Conservation (phyloP, 768 basidiomycete genomes). For the Termitomyces sp. region DNA sequence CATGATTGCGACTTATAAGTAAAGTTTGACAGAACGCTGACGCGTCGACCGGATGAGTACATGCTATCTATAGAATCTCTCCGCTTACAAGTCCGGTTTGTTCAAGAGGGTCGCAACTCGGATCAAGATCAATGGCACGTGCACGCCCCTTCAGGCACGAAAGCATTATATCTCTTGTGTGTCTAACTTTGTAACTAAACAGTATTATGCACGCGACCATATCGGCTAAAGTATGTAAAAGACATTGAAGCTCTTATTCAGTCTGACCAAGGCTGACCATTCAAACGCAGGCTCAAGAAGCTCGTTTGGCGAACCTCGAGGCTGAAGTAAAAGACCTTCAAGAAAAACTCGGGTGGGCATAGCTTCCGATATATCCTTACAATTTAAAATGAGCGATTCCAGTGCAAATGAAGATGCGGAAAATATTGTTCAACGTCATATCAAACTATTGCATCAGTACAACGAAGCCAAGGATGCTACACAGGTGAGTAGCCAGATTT, state of each 20-base stretch:
- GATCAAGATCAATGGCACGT: too few species aligned
- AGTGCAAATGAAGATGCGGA: slow-evolving; percentile 22
- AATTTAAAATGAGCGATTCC: background rate
- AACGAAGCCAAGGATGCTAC: slow-evolving; percentile 83
- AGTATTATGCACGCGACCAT: slow-evolving; percentile 21
- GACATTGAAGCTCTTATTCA: background rate
- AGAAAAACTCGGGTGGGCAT: slow-evolving; percentile 21
- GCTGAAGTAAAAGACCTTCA: slow-evolving; percentile 22
- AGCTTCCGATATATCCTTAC: background rate
- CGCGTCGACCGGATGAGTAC: too few species aligned
- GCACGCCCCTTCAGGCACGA: too few species aligned
- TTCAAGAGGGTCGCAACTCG: too few species aligned
- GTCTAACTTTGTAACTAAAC: too few species aligned
- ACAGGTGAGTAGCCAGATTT: slow-evolving; percentile 41
- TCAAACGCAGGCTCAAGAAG: slow-evolving; percentile 18
- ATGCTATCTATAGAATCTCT: too few species aligned
- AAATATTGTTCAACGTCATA: slow-evolving; percentile 49
- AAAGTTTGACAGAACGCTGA: too few species aligned
- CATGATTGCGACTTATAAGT: slow-evolving; percentile 45
- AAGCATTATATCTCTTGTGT: too few species aligned
- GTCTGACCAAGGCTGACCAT: background rate
- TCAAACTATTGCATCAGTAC: slow-evolving; percentile 66
- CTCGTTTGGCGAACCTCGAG: slow-evolving; percentile 19
- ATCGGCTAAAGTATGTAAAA: slow-evolving; percentile 18
- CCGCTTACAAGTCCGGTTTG: too few species aligned